Evolutionary conservation across 495 filamentous ascomycete genomes (phyloP).

Genomic region (Aspergillus egyptiacus): DNA sequence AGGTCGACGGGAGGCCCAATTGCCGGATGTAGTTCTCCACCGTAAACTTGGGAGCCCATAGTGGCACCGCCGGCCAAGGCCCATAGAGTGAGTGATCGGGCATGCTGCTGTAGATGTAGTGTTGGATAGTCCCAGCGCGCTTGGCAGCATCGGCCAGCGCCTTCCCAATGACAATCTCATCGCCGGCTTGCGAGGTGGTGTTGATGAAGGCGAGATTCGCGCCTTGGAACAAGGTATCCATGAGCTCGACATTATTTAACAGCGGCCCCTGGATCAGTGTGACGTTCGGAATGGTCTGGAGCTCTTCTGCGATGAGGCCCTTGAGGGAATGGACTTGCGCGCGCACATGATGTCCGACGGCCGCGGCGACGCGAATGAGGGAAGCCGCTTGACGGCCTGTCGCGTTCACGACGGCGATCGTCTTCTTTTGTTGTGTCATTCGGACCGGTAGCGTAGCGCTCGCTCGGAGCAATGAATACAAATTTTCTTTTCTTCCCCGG

Average conservation of each 20-base stretch:
- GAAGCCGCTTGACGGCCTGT: conserved; percentile 91
- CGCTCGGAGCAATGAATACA: neutral
- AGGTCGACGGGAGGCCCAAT: conserved; percentile 78
- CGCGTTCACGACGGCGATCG: conserved; percentile 87
- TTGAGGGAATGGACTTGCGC: conserved; percentile 81
- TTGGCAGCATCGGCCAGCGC: conserved; percentile 87
- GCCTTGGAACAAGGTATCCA: conserved; percentile 72
- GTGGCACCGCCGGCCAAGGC: conserved; percentile 77
- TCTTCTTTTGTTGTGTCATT: conserved; percentile 56
- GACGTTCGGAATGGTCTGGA: conserved; percentile 74
- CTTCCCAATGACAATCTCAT: conserved; percentile 83
- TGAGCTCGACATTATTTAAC: conserved; percentile 61
- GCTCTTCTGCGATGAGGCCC: conserved; percentile 77
- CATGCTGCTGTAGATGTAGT: conserved; percentile 96
- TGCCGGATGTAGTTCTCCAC: conserved; percentile 87
- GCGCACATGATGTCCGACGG: conserved; percentile 83
- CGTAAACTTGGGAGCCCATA: conserved; percentile 88
- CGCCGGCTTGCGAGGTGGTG: conserved; percentile 88
- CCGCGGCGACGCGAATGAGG: conserved; percentile 83
- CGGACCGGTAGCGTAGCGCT: conserved; percentile 15
- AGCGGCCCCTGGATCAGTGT: conserved; percentile 75
- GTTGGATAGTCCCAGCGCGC: conserved; percentile 65
- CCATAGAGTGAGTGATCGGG: conserved; percentile 77
- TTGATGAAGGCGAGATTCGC: conserved; percentile 93
- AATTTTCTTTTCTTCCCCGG: neutral